phyloP scores from a whole-genome alignment of 352 stramenopile genomes.

The Phytophthora aleatoria region DNA sequence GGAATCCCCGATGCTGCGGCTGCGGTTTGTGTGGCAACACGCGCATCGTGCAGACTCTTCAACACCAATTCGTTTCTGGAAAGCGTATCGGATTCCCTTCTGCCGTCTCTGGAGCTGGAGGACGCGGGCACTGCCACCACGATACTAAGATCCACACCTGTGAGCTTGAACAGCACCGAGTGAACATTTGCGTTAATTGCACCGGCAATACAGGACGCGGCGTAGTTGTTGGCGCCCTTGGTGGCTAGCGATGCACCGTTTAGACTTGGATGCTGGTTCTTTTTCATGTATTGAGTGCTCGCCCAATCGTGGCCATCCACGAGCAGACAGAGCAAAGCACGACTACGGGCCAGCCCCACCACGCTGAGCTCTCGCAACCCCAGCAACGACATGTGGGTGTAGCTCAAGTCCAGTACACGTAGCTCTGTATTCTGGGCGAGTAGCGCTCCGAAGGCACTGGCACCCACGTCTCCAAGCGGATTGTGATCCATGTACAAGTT shows the following conservation, averaged over 20 bases:
- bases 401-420: conserved; percentile 80
- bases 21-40: conserved; percentile 13
- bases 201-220: conserved; percentile 72
- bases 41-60: conserved; percentile 51
- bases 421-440: conserved; percentile 75
- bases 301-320: conserved; percentile 85
- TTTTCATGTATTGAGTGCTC: conserved; percentile 86
- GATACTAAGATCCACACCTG: conserved; percentile 69
- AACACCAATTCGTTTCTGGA: conserved; percentile 64
- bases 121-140: conserved; percentile 39
- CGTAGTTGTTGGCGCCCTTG: conserved; percentile 74
- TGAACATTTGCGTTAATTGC: conserved; percentile 71
- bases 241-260: conserved; percentile 67
- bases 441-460: conserved; percentile 66
- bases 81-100: conserved; percentile 48
- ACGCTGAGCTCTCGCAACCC: conserved; percentile 74
- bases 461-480: conserved; percentile 75
- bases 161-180: conserved; percentile 78
- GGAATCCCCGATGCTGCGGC: conserved; percentile 20
- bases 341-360: conserved; percentile 62
- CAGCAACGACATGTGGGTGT: conserved; percentile 80
- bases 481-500: conserved; percentile 89
- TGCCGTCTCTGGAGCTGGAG: conserved; percentile 5
- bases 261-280: conserved; percentile 51
- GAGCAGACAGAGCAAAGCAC: conserved; percentile 69